phyloP scores from a whole-genome alignment of 176 grass and related monocot species.

The Echinochloa phyllopogon region DNA sequence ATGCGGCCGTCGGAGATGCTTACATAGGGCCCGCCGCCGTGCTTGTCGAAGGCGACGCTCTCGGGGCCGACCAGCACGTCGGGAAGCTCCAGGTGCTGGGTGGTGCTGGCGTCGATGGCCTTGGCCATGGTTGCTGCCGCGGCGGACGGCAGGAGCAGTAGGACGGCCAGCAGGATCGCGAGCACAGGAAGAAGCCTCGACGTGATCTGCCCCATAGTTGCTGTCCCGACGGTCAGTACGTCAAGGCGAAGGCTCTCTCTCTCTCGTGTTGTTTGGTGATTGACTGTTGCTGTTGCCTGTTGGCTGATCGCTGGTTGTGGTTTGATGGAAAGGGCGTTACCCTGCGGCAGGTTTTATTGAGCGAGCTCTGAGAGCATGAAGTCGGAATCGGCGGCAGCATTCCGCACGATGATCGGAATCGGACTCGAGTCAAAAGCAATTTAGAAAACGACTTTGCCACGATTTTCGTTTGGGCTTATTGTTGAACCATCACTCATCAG shows the following conservation, averaged over 20 bases:
- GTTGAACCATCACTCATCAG: too few species aligned
- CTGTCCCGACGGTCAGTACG: background rate
- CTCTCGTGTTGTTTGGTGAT: too few species aligned
- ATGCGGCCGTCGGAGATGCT: slow-evolving; percentile 47
- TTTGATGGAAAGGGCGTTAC: too few species aligned
- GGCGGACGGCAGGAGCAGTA: background rate
- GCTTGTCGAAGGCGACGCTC: slow-evolving; percentile 39
- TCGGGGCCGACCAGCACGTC: slow-evolving; percentile 13
- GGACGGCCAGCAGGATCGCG: background rate
- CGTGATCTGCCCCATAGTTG: background rate
- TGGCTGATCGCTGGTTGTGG: too few species aligned
- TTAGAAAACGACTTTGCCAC: too few species aligned
- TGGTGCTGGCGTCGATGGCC: background rate
- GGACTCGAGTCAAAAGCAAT: too few species aligned
- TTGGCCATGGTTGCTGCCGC: background rate
- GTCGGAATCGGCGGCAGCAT: too few species aligned
- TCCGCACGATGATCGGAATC: background rate
- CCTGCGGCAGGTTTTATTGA: too few species aligned
- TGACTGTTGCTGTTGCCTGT: too few species aligned
- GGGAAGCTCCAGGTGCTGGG: background rate
- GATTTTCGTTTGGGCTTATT: too few species aligned
- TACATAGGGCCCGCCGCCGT: slow-evolving; percentile 39
- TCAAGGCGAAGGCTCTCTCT: background rate
- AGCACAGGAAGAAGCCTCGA: background rate
- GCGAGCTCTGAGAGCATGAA: too few species aligned